These are phyloP conservation scores for Ailanthus altissimus DNA, from an alignment of 345 rosid species.

Conservation along the genomic window DNA sequence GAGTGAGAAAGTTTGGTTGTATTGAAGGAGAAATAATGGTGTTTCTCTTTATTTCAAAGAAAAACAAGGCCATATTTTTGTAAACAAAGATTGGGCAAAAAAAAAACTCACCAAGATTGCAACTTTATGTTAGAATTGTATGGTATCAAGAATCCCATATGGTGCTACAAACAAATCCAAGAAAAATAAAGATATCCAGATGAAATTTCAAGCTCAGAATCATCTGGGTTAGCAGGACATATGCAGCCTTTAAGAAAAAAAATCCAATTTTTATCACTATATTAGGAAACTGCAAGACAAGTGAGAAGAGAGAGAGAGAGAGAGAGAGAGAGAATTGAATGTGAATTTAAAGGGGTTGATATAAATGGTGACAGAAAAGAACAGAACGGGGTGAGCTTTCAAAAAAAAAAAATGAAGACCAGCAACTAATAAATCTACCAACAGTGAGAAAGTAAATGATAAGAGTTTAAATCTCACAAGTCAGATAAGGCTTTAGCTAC, in stretches of 20 bases:
- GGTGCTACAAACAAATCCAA: slow-evolving; percentile 22
- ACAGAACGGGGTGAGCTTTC: slow-evolving; percentile 13
- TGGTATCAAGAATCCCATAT: slow-evolving; percentile 24
- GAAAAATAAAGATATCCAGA: neutral
- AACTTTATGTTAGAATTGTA: slow-evolving; percentile 29
- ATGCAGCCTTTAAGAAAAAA: neutral
- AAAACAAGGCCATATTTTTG: slow-evolving; percentile 44
- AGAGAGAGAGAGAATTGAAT: slow-evolving; percentile 27
- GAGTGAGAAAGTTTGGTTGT: slow-evolving; percentile 31
- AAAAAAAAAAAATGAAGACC: neutral
- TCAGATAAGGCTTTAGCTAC: neutral
- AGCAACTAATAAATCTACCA: slow-evolving; percentile 27
- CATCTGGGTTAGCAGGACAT: neutral
- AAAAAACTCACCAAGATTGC: slow-evolving; percentile 32
- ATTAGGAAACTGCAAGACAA: slow-evolving; percentile 33
- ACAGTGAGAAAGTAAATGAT: slow-evolving; percentile 21
- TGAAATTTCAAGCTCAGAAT: neutral
- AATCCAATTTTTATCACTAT: slow-evolving; percentile 3
- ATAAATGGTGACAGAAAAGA: slow-evolving; percentile 26
- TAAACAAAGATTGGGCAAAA: neutral
- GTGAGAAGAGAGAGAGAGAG: neutral
- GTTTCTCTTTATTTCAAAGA: slow-evolving; percentile 33
- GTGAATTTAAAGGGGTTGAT: slow-evolving; percentile 22
- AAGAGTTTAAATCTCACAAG: neutral
- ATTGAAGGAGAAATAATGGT: slow-evolving; percentile 36